Percentiles rank a stretch among this genome's conserved stretches.
phyloP scores from a whole-genome alignment of 768 basidiomycete genomes.

The Cantharellus cinnabarinus region DNA sequence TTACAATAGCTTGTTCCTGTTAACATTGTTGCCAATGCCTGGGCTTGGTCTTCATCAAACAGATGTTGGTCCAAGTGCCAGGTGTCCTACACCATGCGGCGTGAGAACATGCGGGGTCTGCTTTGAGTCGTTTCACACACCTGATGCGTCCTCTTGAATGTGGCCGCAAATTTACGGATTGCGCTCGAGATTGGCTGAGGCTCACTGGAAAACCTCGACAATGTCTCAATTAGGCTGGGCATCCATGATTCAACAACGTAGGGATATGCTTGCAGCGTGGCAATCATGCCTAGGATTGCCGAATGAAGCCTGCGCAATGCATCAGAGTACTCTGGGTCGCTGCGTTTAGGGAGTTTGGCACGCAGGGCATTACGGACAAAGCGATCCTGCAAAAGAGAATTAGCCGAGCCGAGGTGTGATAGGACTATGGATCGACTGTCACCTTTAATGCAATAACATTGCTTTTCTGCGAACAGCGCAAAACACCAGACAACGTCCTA shows the following conservation, averaged over 20 bases:
- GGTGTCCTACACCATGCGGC: slow-evolving; percentile 31
- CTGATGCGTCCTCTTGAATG: slow-evolving; percentile 65
- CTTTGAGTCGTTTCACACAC: slow-evolving; percentile 6
- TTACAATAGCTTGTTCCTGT: slow-evolving; percentile 71
- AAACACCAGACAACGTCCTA: slow-evolving; percentile 55
- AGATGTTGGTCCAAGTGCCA: slow-evolving; percentile 78
- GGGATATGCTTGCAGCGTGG: slow-evolving; percentile 35
- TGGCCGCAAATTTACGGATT: slow-evolving; percentile 58
- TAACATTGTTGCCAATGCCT: slow-evolving; percentile 60
- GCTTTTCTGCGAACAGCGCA: slow-evolving; percentile 77
- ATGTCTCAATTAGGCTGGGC: slow-evolving; percentile 17
- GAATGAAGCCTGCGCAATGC: slow-evolving; percentile 59
- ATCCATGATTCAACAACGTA: slow-evolving; percentile 30
- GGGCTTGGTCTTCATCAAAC: slow-evolving; percentile 71
- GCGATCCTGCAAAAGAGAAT: slow-evolving; percentile 34
- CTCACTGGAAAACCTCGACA: slow-evolving; percentile 18
- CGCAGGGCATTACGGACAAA: slow-evolving; percentile 44
- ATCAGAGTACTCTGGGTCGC: slow-evolving; percentile 51
- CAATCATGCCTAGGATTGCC: slow-evolving; percentile 28
- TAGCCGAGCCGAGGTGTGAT: not conserved
- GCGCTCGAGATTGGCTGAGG: slow-evolving; percentile 54
- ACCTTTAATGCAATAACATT: slow-evolving; percentile 74
- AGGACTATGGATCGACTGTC: slow-evolving; percentile 2
- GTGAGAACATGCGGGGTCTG: slow-evolving; percentile 10
- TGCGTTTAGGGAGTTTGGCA: slow-evolving; percentile 43